These are phyloP conservation scores for Beauveria sp. DNA, from an alignment of 2,329 filamentous ascomycete genomes.

Conservation along the genomic window DNA sequence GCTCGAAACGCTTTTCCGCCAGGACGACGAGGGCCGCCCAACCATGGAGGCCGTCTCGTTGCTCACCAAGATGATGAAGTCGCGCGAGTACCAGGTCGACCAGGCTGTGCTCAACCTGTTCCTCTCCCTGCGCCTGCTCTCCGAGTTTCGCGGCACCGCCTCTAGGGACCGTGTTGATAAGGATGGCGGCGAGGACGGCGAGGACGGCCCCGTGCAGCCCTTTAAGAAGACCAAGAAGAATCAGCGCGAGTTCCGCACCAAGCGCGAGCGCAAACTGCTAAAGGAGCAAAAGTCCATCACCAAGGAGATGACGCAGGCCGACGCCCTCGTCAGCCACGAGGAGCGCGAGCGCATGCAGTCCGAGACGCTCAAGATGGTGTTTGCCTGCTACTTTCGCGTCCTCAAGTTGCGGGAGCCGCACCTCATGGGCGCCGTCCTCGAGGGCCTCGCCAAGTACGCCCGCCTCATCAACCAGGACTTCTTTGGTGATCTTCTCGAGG, in stretches of 20 bases:
- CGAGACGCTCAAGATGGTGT: slow-evolving; percentile 92
- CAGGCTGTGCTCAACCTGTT: slow-evolving; percentile 87
- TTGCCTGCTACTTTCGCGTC: slow-evolving; percentile 90
- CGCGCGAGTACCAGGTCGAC: slow-evolving; percentile 71
- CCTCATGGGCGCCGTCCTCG: slow-evolving; percentile 94
- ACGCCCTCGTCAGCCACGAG: slow-evolving; percentile 85
- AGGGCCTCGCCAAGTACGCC: slow-evolving; percentile 87
- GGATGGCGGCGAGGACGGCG: slow-evolving; percentile 16
- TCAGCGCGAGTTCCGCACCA: slow-evolving; percentile 81
- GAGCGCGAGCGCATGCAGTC: slow-evolving; percentile 90
- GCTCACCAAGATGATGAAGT: slow-evolving; percentile 92
- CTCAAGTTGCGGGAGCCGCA: slow-evolving; percentile 73
- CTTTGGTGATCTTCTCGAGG: slow-evolving; percentile 92
- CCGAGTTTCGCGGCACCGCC: slow-evolving; percentile 78
- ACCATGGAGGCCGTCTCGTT: slow-evolving; percentile 80
- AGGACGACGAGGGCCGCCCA: slow-evolving; percentile 84
- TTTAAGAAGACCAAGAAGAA: slow-evolving; percentile 56
- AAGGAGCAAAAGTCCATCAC: slow-evolving; percentile 83
- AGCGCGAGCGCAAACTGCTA: slow-evolving; percentile 72
- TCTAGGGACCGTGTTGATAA: slow-evolving; percentile 69
- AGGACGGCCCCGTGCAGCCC: slow-evolving; percentile 15
- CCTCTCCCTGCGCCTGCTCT: slow-evolving; percentile 77
- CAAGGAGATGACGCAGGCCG: slow-evolving; percentile 88
- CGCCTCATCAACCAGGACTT: slow-evolving; percentile 99
- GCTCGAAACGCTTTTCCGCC: slow-evolving; percentile 71